Evolutionary conservation across 2,329 filamentous ascomycete genomes (phyloP).

Genomic region (Ophidiomyces ophidiicola): DNA sequence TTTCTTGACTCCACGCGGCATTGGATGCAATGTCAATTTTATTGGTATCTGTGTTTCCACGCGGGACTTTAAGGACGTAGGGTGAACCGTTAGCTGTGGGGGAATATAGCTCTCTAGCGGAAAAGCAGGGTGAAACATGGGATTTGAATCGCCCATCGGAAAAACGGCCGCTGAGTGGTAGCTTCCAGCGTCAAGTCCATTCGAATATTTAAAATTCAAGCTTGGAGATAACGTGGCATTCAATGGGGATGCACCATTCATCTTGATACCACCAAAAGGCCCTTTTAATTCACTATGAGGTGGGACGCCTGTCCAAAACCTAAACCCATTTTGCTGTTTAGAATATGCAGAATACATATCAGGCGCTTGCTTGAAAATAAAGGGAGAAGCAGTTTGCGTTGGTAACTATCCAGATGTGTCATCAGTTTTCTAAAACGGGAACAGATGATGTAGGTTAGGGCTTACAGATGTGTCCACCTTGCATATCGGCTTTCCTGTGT

Average conservation of each 20-base stretch:
- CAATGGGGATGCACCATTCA: slow-evolving; percentile 34
- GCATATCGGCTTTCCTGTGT: no score
- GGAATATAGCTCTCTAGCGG: slow-evolving; percentile 26
- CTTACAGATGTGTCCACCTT: slow-evolving; percentile 3
- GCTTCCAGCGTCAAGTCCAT: slow-evolving; percentile 22
- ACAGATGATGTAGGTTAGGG: neutral
- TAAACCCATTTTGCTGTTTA: slow-evolving; percentile 19
- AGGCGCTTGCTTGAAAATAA: slow-evolving; percentile 8
- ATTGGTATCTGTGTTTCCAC: slow-evolving; percentile 96
- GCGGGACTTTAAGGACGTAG: slow-evolving; percentile 67
- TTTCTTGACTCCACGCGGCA: slow-evolving; percentile 64
- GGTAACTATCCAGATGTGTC: neutral
- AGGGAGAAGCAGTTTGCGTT: slow-evolving; percentile 6
- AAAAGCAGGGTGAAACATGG: slow-evolving; percentile 21
- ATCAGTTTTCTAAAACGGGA: neutral
- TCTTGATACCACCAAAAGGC: slow-evolving; percentile 35
- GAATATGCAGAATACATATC: slow-evolving; percentile 6
- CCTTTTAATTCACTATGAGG: slow-evolving; percentile 36
- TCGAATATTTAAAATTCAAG: slow-evolving; percentile 27
- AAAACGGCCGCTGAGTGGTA: slow-evolving; percentile 13
- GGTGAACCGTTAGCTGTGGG: slow-evolving; percentile 47
- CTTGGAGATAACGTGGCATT: slow-evolving; percentile 29
- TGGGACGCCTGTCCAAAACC: slow-evolving; percentile 32
- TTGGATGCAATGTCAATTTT: slow-evolving; percentile 61
- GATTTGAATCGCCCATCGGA: slow-evolving; percentile 20